phyloP scores from a whole-genome alignment of 75 land plant species.

The Pinus taeda region DNA sequence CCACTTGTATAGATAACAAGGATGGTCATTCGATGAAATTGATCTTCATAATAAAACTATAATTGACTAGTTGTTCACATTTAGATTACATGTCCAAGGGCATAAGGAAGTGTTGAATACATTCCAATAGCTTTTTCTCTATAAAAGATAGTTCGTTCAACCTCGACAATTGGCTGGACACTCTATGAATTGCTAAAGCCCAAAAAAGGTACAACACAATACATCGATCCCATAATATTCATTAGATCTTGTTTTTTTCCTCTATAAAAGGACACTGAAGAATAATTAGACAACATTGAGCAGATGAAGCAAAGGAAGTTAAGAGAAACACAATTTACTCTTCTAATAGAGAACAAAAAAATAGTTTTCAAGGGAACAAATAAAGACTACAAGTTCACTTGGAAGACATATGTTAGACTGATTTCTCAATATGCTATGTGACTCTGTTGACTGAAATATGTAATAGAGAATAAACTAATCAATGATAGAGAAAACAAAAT shows the following conservation, averaged over 20 bases:
- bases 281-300: too few species aligned
- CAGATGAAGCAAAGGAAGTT: background rate
- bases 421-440: constrained; percentile 18
- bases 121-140: constrained; percentile 86
- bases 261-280: constrained; percentile 59
- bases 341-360: background rate
- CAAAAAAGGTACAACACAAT: constrained; percentile 65
- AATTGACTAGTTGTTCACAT: too few species aligned
- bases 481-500: background rate
- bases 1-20: constrained; percentile 18
- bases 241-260: constrained; percentile 50
- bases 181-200: constrained; percentile 63
- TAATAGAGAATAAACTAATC: constrained; percentile 11
- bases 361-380: too few species aligned
- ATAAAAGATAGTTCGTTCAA: constrained; percentile 82
- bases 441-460: background rate
- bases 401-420: background rate
- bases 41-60: background rate
- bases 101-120: constrained; percentile 82
- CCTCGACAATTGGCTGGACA: constrained; percentile 72
- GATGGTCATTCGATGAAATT: background rate
- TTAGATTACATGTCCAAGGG: constrained; percentile 72
- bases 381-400: background rate
- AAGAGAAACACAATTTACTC: background rate
- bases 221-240: constrained; percentile 82